Conservation (phyloP, 768 basidiomycete species). For the Tylopilus vinaceipallidus region DNA sequence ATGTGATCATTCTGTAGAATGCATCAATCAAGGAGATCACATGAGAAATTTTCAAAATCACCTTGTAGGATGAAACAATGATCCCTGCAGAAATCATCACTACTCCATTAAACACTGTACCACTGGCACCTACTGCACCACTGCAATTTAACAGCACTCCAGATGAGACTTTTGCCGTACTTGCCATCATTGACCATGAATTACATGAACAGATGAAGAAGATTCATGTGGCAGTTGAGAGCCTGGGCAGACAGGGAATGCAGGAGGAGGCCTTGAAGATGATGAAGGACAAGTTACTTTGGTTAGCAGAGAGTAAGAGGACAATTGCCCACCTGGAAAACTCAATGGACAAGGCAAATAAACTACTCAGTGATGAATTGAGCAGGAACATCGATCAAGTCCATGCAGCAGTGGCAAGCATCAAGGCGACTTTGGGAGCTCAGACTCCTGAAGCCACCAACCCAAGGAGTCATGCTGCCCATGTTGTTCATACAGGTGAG, state of each 20-base stretch:
- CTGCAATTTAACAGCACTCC: too few species aligned
- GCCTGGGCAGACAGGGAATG: not conserved
- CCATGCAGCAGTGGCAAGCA: not conserved
- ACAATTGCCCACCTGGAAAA: not conserved
- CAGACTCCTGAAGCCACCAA: not conserved
- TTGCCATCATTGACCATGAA: not conserved
- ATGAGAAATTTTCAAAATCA: too few species aligned
- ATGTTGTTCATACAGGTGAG: not conserved
- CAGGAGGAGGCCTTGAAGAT: not conserved
- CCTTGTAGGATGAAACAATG: too few species aligned
- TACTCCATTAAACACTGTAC: too few species aligned
- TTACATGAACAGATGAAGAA: not conserved
- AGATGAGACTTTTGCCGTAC: too few species aligned
- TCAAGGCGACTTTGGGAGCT: not conserved
- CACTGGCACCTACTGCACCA: too few species aligned
- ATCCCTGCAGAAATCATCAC: too few species aligned
- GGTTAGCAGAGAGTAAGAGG: not conserved
- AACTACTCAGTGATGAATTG: not conserved
- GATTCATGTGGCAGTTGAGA: not conserved
- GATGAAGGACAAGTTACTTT: not conserved
- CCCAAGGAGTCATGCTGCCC: not conserved
- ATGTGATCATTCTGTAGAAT: too few species aligned
- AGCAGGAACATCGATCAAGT: not conserved
- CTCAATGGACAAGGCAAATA: not conserved
- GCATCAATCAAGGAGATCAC: too few species aligned